Base-by-base conservation (phyloP, 352 stramenopile genomes). In the Chrysophaeum taylorii region DNA sequence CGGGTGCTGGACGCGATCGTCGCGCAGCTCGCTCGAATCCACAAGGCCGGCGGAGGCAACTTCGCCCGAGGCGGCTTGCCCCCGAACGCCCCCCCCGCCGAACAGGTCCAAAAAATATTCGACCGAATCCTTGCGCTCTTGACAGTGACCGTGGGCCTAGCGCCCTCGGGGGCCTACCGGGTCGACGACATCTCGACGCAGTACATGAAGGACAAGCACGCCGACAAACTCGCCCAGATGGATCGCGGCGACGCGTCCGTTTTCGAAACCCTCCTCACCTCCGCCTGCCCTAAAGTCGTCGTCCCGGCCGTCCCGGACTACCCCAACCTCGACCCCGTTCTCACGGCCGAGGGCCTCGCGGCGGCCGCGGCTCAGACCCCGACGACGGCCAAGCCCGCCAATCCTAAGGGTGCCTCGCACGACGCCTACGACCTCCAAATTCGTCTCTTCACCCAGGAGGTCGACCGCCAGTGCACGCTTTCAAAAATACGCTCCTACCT, bases 221-320 rank as follows among this genome's bases (percentile, higher is more conserved):
- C 83, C 27, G 87, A 93, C 76, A 95, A 95, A 81, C 70, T 87
- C 0, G 72, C 72, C 23, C 82, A 83, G 70, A 82, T 86, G 52
- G 77, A 81, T 66, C 68, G 68, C 21, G 73, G 75, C 16, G 78
- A 83, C 64, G 81, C 84, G 54, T 21, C 60, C 9, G 76, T 73
- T 25, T 86, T 96, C 54, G 87, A 86, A 31, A 88, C 95, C 48
- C 80, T 96, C 39, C 97, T 97, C 73, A 79, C 85, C 38, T 95
- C 92, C 73, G 91, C 90, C 39, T 90, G 83, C 71, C 93, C 93
- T 57, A 97, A 97, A 80, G 97, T 97, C 74, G 90, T 98, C 61
- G 84, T 93, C 48, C 85, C 90, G 7, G 84, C 78, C 62, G 87
- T 90, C 25, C 82, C 86, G n/a, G 72, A 81, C 68, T 81, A 83